Conservation (phyloP, 495 filamentous ascomycete genomes). For the Cercophora scortea region DNA sequence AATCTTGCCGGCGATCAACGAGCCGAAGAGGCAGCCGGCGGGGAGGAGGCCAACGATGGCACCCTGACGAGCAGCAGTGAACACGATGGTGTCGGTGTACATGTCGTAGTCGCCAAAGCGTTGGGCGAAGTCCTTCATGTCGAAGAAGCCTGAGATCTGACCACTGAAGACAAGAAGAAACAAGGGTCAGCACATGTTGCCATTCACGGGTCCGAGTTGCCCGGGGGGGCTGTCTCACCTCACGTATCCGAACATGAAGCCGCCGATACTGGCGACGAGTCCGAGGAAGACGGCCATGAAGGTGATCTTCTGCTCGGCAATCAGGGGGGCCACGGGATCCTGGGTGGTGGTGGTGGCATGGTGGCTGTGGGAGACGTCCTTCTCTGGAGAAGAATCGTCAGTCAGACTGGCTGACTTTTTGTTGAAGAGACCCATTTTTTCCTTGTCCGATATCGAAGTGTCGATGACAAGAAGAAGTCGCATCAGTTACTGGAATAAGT, state of each 20-base stretch:
- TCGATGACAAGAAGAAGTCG: no score
- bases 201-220: background rate
- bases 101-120: conserved; percentile 37
- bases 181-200: background rate
- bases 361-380: background rate
- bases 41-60: conserved; percentile 51
- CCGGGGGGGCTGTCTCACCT: conserved; percentile 37
- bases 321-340: background rate
- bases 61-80: conserved; percentile 43
- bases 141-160: conserved; percentile 50
- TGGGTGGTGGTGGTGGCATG: background rate
- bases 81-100: conserved; percentile 23
- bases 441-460: background rate
- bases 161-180: conserved; percentile 13
- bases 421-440: background rate
- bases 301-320: conserved; percentile 26
- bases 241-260: conserved; percentile 74
- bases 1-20: conserved; percentile 54
- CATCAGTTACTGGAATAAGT: no score
- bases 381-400: background rate
- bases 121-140: conserved; percentile 46
- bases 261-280: conserved; percentile 56
- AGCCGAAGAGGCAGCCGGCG: conserved; percentile 62
- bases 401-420: background rate
- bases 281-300: conserved; percentile 32